A percentile compares a stretch with the other conserved stretches of the same genome.
These are phyloP conservation scores for Claviceps sorghi DNA, from an alignment of 2,329 filamentous ascomycete species.

Conservation along the genomic window DNA sequence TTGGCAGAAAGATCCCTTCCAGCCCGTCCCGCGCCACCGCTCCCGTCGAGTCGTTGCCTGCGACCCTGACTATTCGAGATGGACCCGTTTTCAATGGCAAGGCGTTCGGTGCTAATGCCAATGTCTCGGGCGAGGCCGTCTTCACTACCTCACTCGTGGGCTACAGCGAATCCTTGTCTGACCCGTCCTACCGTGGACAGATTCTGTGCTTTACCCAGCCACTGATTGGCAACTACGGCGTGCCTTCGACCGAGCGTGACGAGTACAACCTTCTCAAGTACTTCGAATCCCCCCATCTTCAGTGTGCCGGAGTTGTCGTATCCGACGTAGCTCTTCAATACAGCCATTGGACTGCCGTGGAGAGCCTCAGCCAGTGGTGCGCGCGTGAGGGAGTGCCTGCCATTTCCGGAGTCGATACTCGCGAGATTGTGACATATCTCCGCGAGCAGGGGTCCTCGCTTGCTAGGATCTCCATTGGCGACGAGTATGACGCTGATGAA, in stretches of 20 bases:
- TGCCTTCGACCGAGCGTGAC: conserved; percentile 74
- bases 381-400: conserved; percentile 89
- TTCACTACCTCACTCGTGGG: conserved; percentile 97
- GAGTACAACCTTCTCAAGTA: conserved; percentile 86
- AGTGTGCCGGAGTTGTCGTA: conserved; percentile 90
- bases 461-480: conserved; percentile 84
- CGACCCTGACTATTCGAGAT: conserved; percentile 91
- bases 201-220: conserved; percentile 96
- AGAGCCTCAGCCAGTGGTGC: conserved; percentile 88
- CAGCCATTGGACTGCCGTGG: conserved; percentile 97
- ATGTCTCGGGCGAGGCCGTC: conserved; percentile 94
- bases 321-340: conserved; percentile 87
- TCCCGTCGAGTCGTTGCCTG: conserved; percentile 43
- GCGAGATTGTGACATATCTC: conserved; percentile 87
- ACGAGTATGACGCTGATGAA: conserved; percentile 97
- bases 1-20: conserved; percentile 52
- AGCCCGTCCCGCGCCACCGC: conserved; percentile 43
- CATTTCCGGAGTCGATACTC: conserved; percentile 93
- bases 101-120: conserved; percentile 90
- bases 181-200: conserved; percentile 78
- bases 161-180: conserved; percentile 89
- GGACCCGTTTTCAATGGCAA: conserved; percentile 93
- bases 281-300: conserved; percentile 96
- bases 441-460: conserved; percentile 95
- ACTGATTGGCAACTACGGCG: conserved; percentile 92